phyloP scores from a whole-genome alignment of 176 grass and related monocot species.

The Triticum timopheevii region DNA sequence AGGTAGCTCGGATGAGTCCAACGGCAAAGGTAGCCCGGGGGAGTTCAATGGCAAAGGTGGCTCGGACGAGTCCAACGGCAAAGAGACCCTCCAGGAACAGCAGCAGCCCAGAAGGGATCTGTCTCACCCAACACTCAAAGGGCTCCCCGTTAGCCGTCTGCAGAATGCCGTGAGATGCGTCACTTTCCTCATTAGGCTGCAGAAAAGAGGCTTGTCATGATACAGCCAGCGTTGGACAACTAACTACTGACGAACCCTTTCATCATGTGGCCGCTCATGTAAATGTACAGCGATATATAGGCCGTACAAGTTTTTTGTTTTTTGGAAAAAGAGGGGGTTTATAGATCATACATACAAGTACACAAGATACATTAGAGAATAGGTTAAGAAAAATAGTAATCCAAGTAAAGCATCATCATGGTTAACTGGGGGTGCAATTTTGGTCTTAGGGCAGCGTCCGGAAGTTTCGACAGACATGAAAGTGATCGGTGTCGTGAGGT shows the following conservation, averaged over 20 bases:
- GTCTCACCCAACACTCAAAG: constrained; percentile 57
- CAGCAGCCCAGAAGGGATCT: constrained; percentile 6
- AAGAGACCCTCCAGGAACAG: constrained; percentile 14
- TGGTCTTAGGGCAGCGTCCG: not conserved
- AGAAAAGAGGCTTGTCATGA: constrained; percentile 44
- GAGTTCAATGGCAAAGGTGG: not conserved
- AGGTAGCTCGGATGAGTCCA: not conserved
- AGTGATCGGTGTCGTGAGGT: no score
- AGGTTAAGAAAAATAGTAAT: not conserved
- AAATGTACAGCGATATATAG: constrained; percentile 30
- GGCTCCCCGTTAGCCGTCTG: constrained; percentile 53
- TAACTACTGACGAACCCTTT: not conserved
- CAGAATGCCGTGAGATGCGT: constrained; percentile 47
- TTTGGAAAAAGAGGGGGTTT: not conserved
- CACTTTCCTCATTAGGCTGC: constrained; percentile 52
- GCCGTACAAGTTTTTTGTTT: not conserved
- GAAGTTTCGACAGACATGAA: not conserved
- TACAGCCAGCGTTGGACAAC: not conserved
- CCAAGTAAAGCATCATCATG: not conserved
- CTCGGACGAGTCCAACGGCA: not conserved
- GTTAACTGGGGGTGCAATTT: not conserved
- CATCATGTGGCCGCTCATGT: not conserved
- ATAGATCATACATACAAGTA: not conserved
- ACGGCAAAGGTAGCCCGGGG: not conserved
- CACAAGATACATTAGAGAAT: not conserved